phyloP scores from a whole-genome alignment of 2,329 filamentous ascomycete species.

The Stagonosporopsis rhizophila region DNA sequence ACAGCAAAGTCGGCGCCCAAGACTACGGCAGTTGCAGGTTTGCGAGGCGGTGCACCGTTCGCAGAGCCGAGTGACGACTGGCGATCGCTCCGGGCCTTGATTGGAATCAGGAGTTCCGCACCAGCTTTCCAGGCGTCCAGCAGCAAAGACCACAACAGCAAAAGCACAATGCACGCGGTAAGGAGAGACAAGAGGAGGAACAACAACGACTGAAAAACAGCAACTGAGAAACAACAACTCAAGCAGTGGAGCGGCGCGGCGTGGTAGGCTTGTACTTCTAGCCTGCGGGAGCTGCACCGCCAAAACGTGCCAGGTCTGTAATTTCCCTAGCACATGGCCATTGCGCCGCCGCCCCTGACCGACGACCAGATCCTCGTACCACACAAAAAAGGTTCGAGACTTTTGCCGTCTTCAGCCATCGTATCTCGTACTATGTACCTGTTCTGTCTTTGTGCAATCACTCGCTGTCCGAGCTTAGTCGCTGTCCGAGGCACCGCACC shows the following conservation, averaged over 20 bases:
- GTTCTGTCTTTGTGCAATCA: background rate
- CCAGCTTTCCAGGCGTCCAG: constrained; percentile 1
- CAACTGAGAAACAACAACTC: constrained; percentile 1
- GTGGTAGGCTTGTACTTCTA: constrained; percentile 4
- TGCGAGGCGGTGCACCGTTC: constrained; percentile 16
- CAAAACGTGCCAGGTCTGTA: constrained; percentile 5
- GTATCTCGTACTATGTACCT: background rate
- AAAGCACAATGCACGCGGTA: constrained; percentile 3
- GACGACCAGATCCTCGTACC: constrained; percentile 7
- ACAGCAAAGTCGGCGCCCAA: constrained; percentile 1
- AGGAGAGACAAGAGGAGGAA: constrained; percentile 1
- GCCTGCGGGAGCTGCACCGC: constrained; percentile 12
- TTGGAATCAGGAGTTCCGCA: constrained; percentile 4
- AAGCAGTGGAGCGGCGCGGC: constrained; percentile 5
- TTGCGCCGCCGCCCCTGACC: constrained; percentile 15
- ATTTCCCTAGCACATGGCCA: constrained; percentile 16
- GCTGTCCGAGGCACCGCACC: too few species aligned
- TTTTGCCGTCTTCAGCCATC: background rate
- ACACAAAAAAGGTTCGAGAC: constrained; percentile 14
- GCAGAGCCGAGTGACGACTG: constrained; percentile 10
- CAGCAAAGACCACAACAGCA: background rate
- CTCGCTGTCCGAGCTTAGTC: background rate
- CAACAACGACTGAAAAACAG: background rate
- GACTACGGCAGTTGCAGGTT: constrained; percentile 11
- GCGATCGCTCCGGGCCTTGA: background rate